Base-by-base conservation (phyloP, 2,329 filamentous ascomycete genomes). In the Lachnellula arida region DNA sequence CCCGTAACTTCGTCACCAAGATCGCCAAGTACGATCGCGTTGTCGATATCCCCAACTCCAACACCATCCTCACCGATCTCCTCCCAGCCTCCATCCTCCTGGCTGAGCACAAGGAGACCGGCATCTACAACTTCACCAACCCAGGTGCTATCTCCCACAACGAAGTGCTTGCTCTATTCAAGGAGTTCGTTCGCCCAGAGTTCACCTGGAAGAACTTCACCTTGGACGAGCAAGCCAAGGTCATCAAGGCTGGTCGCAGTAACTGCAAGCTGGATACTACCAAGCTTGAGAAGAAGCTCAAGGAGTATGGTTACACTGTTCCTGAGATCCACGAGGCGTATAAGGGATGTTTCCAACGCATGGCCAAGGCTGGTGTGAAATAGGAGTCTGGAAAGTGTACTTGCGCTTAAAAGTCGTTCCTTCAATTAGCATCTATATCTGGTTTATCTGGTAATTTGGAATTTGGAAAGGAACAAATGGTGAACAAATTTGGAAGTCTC, bases 81-180 rank as follows among this genome's bases (percentile, higher is more conserved):
- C 75, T 88, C 19, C 85, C 85, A 11, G 78, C 79, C 12, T 79
- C 81, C 2, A 75, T 87, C 58, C 67, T 84, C 46, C 72, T 87
- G 61, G 80, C 84, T 28, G 80, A 86, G 68, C 76, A 85, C 71
- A 72, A 74, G 42, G 84, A 86, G 43, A 81, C 78, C 1, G 85
- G 85, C 17, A 74, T 88, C 62, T 86, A 84, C 72, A 88, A 88
- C 73, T 87, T 87, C 70, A 87, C 84, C 58, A 88, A 87, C 72
- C 85, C 85, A 0, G 85, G 84, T 12, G 81, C 82, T 60, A 87
- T 88, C 68, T 85, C 82, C n/a, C 84, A 87, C 72, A 87, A 87
- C 69, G 83, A 87, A 71, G 83, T 88, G 6, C 74, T 88, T 40
- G 63, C 72, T 2, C 73, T 88, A 43, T 87, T 86, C 73, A 80